Conservation (phyloP, 1,284 basidiomycete genomes). For the Phylloporus sp. region DNA sequence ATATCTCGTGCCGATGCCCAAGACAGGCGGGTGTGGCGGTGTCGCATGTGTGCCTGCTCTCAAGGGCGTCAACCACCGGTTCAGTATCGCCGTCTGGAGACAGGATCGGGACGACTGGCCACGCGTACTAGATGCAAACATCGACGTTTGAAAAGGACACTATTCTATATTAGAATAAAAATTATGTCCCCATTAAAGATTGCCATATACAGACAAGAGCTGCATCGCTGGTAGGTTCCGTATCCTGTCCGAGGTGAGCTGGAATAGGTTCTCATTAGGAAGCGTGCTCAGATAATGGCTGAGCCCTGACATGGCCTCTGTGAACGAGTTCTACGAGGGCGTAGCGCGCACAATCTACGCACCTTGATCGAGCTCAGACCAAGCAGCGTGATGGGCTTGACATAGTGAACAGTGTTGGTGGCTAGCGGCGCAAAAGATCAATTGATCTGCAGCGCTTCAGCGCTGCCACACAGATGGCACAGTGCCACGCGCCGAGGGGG, state of each 20-base stretch:
- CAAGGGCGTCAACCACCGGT: conserved; percentile 85
- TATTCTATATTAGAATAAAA: background rate
- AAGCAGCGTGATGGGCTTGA: conserved; percentile 84
- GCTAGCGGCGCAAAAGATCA: no score
- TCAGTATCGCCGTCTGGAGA: conserved; percentile 72
- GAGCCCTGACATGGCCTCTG: conserved; percentile 73
- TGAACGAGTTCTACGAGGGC: conserved; percentile 69
- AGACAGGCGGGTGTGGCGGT: conserved; percentile 81
- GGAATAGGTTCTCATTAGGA: conserved; percentile 55
- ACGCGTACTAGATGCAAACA: conserved; percentile 13
- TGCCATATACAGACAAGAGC: conserved; percentile 3
- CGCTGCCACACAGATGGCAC: no score
- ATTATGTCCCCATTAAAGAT: background rate
- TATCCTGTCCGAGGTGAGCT: conserved; percentile 63
- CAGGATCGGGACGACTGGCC: conserved; percentile 15
- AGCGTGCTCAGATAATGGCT: conserved; percentile 63
- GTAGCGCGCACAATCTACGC: conserved; percentile 4
- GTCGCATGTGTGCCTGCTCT: conserved; percentile 74
- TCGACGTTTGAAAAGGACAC: conserved; percentile 28
- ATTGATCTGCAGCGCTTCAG: no score
- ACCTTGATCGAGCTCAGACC: conserved; percentile 80
- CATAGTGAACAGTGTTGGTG: conserved; percentile 80
- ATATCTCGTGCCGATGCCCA: conserved; percentile 74
- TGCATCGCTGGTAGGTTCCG: conserved; percentile 54
- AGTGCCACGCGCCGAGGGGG: no score